Evolutionary conservation across 305 asterid species (phyloP).

Genomic region (Plantago coronopus): DNA sequence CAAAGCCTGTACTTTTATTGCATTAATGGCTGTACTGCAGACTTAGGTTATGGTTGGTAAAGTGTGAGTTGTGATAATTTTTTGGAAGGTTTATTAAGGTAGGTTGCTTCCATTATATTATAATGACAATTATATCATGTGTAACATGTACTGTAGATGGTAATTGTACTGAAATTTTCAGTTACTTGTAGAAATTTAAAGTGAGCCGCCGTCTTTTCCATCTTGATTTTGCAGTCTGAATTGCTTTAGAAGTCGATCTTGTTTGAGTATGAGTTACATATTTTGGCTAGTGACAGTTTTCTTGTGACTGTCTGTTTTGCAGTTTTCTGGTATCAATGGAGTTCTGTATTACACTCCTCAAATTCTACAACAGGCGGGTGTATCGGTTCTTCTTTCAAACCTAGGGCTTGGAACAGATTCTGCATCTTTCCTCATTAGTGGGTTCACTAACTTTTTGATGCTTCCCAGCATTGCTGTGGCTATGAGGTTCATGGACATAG

Average conservation of each 20-base stretch:
- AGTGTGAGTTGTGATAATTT: too few species aligned
- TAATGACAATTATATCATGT: too few species aligned
- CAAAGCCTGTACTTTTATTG: constrained; percentile 8
- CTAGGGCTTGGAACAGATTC: constrained; percentile 49
- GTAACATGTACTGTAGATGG: too few species aligned
- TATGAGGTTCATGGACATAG: constrained; percentile 65
- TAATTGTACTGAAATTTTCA: too few species aligned
- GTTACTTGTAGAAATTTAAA: too few species aligned
- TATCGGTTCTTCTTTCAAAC: constrained; percentile 43
- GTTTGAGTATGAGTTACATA: not conserved
- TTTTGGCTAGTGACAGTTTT: not conserved
- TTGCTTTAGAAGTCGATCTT: not conserved
- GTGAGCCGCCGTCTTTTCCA: not conserved
- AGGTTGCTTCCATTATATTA: not conserved
- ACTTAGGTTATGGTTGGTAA: not conserved
- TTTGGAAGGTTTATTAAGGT: not conserved
- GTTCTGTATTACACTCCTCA: constrained; percentile 64
- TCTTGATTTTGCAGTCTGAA: not conserved
- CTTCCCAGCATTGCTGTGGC: constrained; percentile 53
- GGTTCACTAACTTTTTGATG: constrained; percentile 52
- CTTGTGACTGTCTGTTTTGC: constrained; percentile 1
- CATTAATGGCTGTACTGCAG: not conserved
- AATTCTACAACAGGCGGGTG: constrained; percentile 67
- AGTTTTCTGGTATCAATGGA: constrained; percentile 70
- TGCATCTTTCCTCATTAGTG: constrained; percentile 56